Evolutionary conservation across 78 protist species (phyloP), one percentile per base, ranked within the genome.

Genomic region (Tieghemostelium lacteum): DNA sequence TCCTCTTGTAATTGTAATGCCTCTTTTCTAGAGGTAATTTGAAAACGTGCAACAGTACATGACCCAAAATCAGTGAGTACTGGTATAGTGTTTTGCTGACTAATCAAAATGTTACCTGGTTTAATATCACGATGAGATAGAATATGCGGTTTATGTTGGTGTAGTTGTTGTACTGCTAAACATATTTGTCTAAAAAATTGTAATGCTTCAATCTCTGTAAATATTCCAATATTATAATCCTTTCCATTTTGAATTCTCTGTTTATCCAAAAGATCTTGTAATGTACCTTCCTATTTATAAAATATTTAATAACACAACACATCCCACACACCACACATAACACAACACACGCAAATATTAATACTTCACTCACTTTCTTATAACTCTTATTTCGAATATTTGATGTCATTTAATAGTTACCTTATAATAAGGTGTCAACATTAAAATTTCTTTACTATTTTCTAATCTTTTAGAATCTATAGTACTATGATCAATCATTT

Each of bases 81-180:
- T 2, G 86, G 86, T n/a, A n/a, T n/a, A 34, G 19, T 72, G 2
- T 62, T 42, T 0, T 72, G 24, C 14, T 20, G 64, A 45, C 33
- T 3, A 26, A 86, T 33, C 7, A 86, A 17, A 49, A 62, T 33
- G 61, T 87, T 87, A 34, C 86, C 87, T 16, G 93, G 93, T 29
- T 87, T 87, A 29, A 87, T 73, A 58, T 87, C 93, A 42, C 86
- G 58, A 36, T 87, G 93, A 37, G 93, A 58, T 31, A 86, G 31
- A 28, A 55, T 19, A 4, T 61, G 72, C 52, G 85, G 93, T 29
- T 74, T 37, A 42, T 22, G 33, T 34, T 63, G 19, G 50, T 87
- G 93, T 24, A 87, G 73, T 14, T 39, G 66, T n/a, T 14, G 26
- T 2, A 73, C 33, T 2, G 73, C 93, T 45, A 69, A 50, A 52